Evolutionary conservation across 768 basidiomycete species (phyloP), one percentile per base, ranked within the genome.

Genomic region (Bullera alba): DNA sequence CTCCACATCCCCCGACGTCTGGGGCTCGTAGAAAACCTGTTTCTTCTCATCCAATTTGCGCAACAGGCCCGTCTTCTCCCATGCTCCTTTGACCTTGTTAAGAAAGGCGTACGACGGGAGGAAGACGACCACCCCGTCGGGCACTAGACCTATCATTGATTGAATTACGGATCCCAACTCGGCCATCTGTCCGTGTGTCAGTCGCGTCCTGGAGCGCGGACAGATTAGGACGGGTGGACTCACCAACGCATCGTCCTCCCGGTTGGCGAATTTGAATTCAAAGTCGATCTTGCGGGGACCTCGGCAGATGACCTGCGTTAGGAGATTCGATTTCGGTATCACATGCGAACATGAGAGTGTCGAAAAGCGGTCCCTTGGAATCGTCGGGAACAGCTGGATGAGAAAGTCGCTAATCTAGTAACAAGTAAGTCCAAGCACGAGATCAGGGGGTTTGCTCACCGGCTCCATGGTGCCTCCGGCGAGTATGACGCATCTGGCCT

Each of bases 401-500:
- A 82, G 74, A 15, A 96, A 81, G 69, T 95, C 91, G n/a, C 84
- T 82, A 43, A 93, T 85, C 91, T 95, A 61, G 17, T n/a, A 15
- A 43, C 30, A 15, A 35, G 21, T n/a, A 17, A 25, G 21, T 49
- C 19, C 26, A 35, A 1, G 10, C 12, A 8, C 39, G 39, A 8
- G n/a, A n/a, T n/a, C n/a, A n/a, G 36, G 41, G 21, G 37, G 25
- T n/a, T 16, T 17, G 74, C 77, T 46, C 47, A 95, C 89, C n/a
- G 93, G 93, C 5, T 90, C 89, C 95, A 99, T 96, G 0, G 93
- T 99, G 4, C 93, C 93, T 7, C 93, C 93, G 6, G 95, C 93
- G 32, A 99, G 76, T 25, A 97, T 75, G n/a, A 97, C 83, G 2
- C 86, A 79, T 30, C 88, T 76, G 1, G 91, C 88, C 22, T 78